Evolutionary conservation across 2,329 filamentous ascomycete species (phyloP), one percentile per base, ranked within the genome.

Genomic region (Ceratocystis diversiconidia): DNA sequence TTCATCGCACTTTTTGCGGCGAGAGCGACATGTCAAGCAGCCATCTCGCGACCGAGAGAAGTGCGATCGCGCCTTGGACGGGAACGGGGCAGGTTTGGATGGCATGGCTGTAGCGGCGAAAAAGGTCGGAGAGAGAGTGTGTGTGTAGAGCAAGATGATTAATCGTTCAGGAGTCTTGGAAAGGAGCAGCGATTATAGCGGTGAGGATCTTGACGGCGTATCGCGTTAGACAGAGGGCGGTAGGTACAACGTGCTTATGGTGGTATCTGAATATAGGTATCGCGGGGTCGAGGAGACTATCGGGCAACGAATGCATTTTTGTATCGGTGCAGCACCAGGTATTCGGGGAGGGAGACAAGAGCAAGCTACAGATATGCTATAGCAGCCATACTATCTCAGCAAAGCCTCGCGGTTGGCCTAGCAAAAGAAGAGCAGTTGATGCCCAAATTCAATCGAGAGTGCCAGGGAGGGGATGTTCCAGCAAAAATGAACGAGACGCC

Each of bases 1-100:
- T 70, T 79, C 77, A 67, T 79, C 77, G 70, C 77, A 79, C 70
- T 79, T 79, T 73, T 79, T 79, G 72, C 79, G 78, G 57, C 77
- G 74, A 30, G 73, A 73, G 69, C 78, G 76, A 70, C 77, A 79
- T 68, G 76, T 78, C 62, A 77, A 68, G 69, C 77, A 79, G 12
- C 77, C 77, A 41, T 74, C 73, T 15, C 68, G 65, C 17, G 66
- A 67, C 7, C 66, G 66, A 25, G 63, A 67, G 50, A 67, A 65
- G 32, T 67, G 66, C 17, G 43, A 65, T 28, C 66, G 63, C 8
- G 66, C 48, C 28, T 61, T 46, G 10, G 63, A 60, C 2, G 66
- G 63, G 46, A 63, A 67, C 22, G 66, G 63, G 2, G 66, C 66
- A 8, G 66, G 66, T 52, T 44, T 61, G 3, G 66, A 62, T 17